Evolutionary conservation across 2,329 filamentous ascomycete species (phyloP).

Genomic region (Dissoconium aciculare): DNA sequence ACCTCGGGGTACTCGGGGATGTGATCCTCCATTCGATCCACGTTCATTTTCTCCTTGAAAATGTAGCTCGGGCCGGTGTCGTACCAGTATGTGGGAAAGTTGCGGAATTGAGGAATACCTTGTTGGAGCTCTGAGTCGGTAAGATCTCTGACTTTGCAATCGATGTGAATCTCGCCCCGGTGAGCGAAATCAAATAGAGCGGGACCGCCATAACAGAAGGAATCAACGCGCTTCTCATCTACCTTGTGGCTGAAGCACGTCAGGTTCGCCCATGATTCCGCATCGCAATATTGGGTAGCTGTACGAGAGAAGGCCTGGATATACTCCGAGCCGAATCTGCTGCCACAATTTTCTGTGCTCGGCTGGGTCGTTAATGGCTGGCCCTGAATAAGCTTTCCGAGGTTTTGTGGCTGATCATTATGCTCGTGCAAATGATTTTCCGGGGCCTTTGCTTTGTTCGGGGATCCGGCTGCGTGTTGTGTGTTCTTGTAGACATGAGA

Average conservation of each 20-base stretch:
- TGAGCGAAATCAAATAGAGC: constrained; percentile 3
- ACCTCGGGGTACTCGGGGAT: not conserved
- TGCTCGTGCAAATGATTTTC: too few species aligned
- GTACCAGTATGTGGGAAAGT: constrained; percentile 5
- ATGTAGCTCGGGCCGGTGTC: constrained; percentile 4
- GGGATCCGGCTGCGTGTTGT: too few species aligned
- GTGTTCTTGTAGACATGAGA: too few species aligned
- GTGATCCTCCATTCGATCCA: not conserved
- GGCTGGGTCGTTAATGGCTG: too few species aligned
- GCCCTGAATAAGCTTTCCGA: too few species aligned
- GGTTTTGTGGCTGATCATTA: too few species aligned
- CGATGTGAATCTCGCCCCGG: not conserved
- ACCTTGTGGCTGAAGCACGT: constrained; percentile 6
- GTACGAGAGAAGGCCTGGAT: constrained; percentile 4
- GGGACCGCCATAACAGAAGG: constrained; percentile 6
- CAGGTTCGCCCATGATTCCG: constrained; percentile 2
- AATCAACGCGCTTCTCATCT: constrained; percentile 3
- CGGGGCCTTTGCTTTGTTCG: too few species aligned
- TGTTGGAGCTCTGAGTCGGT: constrained; percentile 1
- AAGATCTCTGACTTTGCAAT: constrained; percentile 1
- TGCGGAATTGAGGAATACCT: constrained; percentile 2
- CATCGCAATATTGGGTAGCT: constrained; percentile 3
- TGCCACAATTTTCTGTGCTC: constrained; percentile 2
- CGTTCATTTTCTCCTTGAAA: constrained; percentile 2
- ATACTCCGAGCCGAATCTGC: constrained; percentile 3